Conservation (phyloP, 2,329 filamentous ascomycete genomes). For the Pseudogymnoascus sp. region DNA sequence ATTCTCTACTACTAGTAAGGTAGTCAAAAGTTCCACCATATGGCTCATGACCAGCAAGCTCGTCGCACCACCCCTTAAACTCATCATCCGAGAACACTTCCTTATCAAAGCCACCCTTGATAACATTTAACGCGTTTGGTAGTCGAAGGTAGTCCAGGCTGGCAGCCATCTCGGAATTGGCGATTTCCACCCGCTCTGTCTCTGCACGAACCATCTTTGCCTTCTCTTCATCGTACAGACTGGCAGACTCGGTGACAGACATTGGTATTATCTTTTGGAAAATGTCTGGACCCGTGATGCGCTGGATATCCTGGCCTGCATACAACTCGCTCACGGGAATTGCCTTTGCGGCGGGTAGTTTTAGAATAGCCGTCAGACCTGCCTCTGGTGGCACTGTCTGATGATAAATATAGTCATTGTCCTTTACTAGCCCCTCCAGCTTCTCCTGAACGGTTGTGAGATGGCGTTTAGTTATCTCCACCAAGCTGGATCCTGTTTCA, state of each 20-base stretch:
- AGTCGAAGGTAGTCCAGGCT: conserved; percentile 89
- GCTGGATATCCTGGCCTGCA: conserved; percentile 91
- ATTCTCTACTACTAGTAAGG: conserved; percentile 67
- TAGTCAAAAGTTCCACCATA: conserved; percentile 72
- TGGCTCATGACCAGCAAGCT: conserved; percentile 76
- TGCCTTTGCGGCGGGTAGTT: conserved; percentile 89
- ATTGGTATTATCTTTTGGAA: conserved; percentile 96
- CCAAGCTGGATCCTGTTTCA: conserved; percentile 64
- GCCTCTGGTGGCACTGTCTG: conserved; percentile 83
- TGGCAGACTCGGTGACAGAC: conserved; percentile 91
- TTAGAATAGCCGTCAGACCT: conserved; percentile 70
- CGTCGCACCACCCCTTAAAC: conserved; percentile 88
- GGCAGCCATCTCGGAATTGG: conserved; percentile 91
- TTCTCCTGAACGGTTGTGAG: conserved; percentile 72
- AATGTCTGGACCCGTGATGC: conserved; percentile 92
- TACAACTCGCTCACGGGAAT: conserved; percentile 96
- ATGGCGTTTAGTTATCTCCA: conserved; percentile 80
- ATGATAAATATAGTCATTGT: conserved; percentile 98
- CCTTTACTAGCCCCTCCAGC: conserved; percentile 66
- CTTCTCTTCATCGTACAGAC: conserved; percentile 96
- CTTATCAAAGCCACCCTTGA: conserved; percentile 89
- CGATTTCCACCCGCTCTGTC: conserved; percentile 83
- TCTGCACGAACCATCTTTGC: conserved; percentile 91
- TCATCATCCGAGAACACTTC: conserved; percentile 83
- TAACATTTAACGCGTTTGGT: conserved; percentile 76